A percentile compares a stretch with the other conserved stretches of the same genome.
Conservation (phyloP, 768 basidiomycete genomes). For the Gautieria morchelliformis region DNA sequence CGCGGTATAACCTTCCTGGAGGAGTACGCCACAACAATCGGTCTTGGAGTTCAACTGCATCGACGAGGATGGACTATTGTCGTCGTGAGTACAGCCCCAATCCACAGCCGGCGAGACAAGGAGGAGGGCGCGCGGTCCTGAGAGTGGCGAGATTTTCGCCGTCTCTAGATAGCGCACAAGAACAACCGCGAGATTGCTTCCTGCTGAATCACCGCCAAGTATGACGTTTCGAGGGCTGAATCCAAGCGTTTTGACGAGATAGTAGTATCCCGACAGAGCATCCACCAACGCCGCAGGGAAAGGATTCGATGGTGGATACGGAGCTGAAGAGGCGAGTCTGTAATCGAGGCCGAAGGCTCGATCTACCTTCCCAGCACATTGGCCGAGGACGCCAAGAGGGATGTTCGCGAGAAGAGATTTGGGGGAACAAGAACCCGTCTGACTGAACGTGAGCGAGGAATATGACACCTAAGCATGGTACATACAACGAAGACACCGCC, state of each 20-base stretch:
- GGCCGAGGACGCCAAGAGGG: background rate
- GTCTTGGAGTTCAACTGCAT: constrained; percentile 3
- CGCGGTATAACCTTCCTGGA: constrained; percentile 22
- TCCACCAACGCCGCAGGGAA: constrained; percentile 50
- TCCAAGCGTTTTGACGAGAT: constrained; percentile 35
- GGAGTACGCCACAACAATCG: background rate
- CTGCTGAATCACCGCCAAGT: constrained; percentile 45
- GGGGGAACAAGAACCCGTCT: background rate
- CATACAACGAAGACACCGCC: background rate
- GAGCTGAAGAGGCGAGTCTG: constrained; percentile 27
- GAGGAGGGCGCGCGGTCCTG: constrained; percentile 33
- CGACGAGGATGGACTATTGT: constrained; percentile 26
- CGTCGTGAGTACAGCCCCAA: constrained; percentile 29
- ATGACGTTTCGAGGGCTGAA: constrained; percentile 36
- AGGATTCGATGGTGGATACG: constrained; percentile 23
- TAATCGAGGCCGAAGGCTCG: constrained; percentile 37
- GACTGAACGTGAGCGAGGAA: background rate
- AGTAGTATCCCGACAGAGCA: constrained; percentile 38
- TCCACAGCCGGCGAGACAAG: constrained; percentile 53
- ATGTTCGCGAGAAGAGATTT: background rate
- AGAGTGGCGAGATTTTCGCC: constrained; percentile 23
- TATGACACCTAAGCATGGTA: background rate
- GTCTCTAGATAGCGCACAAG: constrained; percentile 48
- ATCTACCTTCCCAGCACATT: constrained; percentile 7
- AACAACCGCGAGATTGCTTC: constrained; percentile 43